Base-by-base conservation (phyloP, 2,329 filamentous ascomycete genomes). In the Magnaporthiopsis poae region DNA sequence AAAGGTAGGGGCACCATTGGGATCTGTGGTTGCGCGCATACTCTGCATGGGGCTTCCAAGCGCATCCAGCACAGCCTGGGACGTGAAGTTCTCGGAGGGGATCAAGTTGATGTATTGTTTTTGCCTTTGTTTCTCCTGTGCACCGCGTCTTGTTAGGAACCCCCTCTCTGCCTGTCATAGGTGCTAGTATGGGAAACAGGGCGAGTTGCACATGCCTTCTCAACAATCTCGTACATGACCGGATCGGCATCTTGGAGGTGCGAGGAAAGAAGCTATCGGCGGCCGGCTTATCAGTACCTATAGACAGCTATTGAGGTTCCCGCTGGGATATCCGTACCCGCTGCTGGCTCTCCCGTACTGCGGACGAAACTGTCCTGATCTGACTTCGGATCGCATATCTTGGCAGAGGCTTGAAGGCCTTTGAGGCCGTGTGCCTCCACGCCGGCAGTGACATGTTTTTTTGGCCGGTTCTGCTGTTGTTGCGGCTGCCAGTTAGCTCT, bases 61-160 rank as follows among this genome's bases (percentile, higher is more conserved):
- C 46, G 92, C 91, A 82, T 96, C 92, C 66, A 96, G 85, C 27
- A 96, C 92, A 36, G 92, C 91, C 77, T 96, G 91, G 9, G 92
- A 96, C 33, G 92, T 96, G 75, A 96, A 96, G 81, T 96, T 96
- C 80, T 96, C 92, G 8, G 92, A 96, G 27, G 92, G 92, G 71
- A 96, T 96, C 67, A 96, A 84, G 79, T 98, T 98, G 81, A 99
- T 96, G 75, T 97, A 99, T 78, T 98, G 92, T 79, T 96, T 96
- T 79, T 99, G 95, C 72, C 95, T 87, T 71, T 85, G 86, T 86
- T 98, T 98, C 83, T 99, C 95, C 91, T 64, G 56, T 33, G 18
- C 3, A 39, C 8, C 46, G 46, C 2, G n/a, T 56, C 3, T n/a
- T n/a, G 46, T 56, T 56, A 56, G 31, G 31, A 7, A 31, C 5